Evolutionary conservation across 1,284 basidiomycete species (phyloP), one percentile per base, ranked within the genome.

Genomic region (Cystobasidium sp.): DNA sequence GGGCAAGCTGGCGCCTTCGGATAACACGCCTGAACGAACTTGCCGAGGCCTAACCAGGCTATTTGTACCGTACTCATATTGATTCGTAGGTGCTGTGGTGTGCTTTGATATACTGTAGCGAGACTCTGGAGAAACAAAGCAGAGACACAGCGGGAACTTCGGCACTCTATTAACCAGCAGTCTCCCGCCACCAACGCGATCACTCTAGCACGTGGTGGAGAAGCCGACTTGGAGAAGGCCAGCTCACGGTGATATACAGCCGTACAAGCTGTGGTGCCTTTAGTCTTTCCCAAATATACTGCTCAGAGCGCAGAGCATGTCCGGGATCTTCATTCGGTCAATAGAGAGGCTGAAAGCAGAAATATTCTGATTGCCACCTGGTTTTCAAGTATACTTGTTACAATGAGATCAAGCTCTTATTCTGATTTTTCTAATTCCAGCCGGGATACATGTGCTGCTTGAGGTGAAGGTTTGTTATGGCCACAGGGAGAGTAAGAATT

Each of bases 1-100:
- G 47, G 47, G 20, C 14, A 14, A 51, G 59, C 41, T 43, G 20
- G 18, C 10, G 41, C 6, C 39, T 22, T 22, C 1, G 20, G 7
- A 18, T 10, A 39, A 18, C 1, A 9, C 39, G 20, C 1, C 20
- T 24, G 6, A 12, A 55, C 69, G 53, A 16, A 71, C 69, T 71
- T 71, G 10, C 69, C 69, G 4, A 71, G 61, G 12, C 69, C 69
- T 31, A 71, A 46, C 69, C 69, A 71, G 37, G 59, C 69, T 43
- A 71, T 46, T 31, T 64, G 69, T 55, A 31, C 24, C 47, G 20
- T 24, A 14, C 43, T 20, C 69, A 71, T 71, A 1, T 4, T 69
- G 67, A 22, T 37, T 16, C 20, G 12, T 41, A 20, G 31, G 39
- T n/a, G 59, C 47, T 44, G 9, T 20, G 10, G 53, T 24, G 14